These are phyloP conservation scores for Neurospora africana DNA, from an alignment of 495 filamentous ascomycete species.

Conservation along the genomic window DNA sequence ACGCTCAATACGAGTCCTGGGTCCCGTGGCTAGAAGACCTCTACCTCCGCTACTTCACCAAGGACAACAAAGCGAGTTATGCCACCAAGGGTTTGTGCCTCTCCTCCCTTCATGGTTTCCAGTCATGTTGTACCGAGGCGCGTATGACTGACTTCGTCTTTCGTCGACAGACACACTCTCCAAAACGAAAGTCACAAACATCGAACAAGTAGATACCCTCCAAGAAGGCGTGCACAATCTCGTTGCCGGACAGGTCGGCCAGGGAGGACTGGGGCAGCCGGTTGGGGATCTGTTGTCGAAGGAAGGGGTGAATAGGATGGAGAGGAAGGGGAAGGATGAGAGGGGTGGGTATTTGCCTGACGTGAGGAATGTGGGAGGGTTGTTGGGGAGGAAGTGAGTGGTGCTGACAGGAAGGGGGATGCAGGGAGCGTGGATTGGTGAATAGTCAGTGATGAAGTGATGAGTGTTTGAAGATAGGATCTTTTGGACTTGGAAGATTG, in stretches of 20 bases:
- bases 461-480: background rate
- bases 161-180: slow-evolving; percentile 43
- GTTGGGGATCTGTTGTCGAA: slow-evolving; percentile 49
- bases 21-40: slow-evolving; percentile 66
- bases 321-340: slow-evolving; percentile 52
- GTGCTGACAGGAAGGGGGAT: background rate
- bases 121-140: no score
- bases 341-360: slow-evolving; percentile 36
- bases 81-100: slow-evolving; percentile 41
- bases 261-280: slow-evolving; percentile 50
- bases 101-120: background rate
- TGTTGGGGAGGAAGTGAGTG: background rate
- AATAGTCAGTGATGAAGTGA: background rate
- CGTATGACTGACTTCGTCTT: background rate
- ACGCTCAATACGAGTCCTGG: slow-evolving; percentile 59
- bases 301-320: slow-evolving; percentile 54
- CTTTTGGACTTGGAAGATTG: no score
- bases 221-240: slow-evolving; percentile 53
- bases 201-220: slow-evolving; percentile 49
- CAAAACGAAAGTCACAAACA: slow-evolving; percentile 55
- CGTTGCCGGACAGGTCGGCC: slow-evolving; percentile 49
- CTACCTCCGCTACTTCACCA: slow-evolving; percentile 59
- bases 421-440: background rate
- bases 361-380: background rate
- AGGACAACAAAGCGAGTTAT: slow-evolving; percentile 63